Evolutionary conservation across 306 rosid species (phyloP).

Genomic region (Quercus alba): DNA sequence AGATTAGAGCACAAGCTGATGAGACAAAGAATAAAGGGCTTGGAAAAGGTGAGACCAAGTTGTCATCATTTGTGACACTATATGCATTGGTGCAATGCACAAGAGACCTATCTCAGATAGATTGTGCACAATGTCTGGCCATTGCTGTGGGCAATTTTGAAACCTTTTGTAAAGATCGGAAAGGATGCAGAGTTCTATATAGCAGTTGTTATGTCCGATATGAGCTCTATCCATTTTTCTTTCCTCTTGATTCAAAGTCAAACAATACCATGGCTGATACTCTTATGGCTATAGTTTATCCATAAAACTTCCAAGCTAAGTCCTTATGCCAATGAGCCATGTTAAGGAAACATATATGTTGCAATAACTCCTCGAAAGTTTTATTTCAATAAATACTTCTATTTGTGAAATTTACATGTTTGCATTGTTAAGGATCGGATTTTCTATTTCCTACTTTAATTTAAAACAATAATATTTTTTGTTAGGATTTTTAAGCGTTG

Average conservation of each 20-base stretch:
- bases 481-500: too few relatives aligned
- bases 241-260: constrained; percentile 41
- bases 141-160: constrained; percentile 46
- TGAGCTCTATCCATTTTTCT: constrained; percentile 70
- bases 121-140: constrained; percentile 68
- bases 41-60: constrained; percentile 44
- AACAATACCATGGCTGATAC: constrained; percentile 11
- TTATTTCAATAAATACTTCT: constrained; percentile 12
- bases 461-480: too few relatives aligned
- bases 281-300: constrained; percentile 25
- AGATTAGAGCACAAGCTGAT: constrained; percentile 40
- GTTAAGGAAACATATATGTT: not conserved
- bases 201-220: constrained; percentile 69
- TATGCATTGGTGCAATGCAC: constrained; percentile 70
- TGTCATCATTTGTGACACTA: constrained; percentile 51
- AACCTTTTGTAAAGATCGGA: constrained; percentile 34
- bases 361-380: constrained; percentile 12
- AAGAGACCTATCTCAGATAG: constrained; percentile 45
- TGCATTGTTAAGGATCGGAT: too few relatives aligned
- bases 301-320: constrained; percentile 2
- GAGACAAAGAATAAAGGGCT: constrained; percentile 37
- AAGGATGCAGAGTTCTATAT: constrained; percentile 59
- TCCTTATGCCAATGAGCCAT: not conserved
- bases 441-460: too few relatives aligned
- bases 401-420: too few relatives aligned